These are phyloP conservation scores for Sanguinoderma infundibulare DNA, from an alignment of 1,284 basidiomycete species.

Conservation along the genomic window DNA sequence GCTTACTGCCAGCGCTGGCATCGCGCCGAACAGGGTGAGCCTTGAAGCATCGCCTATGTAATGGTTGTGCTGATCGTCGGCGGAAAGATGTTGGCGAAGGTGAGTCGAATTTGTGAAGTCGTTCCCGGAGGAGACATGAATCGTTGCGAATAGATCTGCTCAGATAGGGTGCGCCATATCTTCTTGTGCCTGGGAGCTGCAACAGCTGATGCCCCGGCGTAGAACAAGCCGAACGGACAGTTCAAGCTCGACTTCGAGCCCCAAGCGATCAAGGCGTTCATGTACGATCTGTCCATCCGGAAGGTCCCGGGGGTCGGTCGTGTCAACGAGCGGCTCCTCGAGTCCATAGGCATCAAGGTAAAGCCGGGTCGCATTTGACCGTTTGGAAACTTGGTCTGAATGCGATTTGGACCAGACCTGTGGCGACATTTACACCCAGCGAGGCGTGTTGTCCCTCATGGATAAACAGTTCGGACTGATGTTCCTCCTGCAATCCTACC, in stretches of 20 bases:
- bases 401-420: slow-evolving; percentile 61
- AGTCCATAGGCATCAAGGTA: slow-evolving; percentile 86
- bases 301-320: slow-evolving; percentile 89
- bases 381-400: not conserved
- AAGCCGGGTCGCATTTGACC: slow-evolving; percentile 2
- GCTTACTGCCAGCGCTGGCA: slow-evolving; percentile 92
- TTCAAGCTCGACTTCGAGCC: slow-evolving; percentile 76
- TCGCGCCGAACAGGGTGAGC: slow-evolving; percentile 82
- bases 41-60: slow-evolving; percentile 18
- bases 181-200: no score
- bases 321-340: slow-evolving; percentile 85
- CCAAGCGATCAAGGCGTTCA: slow-evolving; percentile 73
- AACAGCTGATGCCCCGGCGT: not conserved
- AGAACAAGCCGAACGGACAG: slow-evolving; percentile 96
- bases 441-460: slow-evolving; percentile 77
- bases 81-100: slow-evolving; percentile 37
- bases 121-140: not conserved
- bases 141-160: slow-evolving; percentile 74
- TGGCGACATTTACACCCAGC: slow-evolving; percentile 81
- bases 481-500: slow-evolving; percentile 76
- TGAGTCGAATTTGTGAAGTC: slow-evolving; percentile 4
- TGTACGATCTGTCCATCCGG: slow-evolving; percentile 75
- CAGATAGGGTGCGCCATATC: slow-evolving; percentile 68
- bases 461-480: slow-evolving; percentile 83
- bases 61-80: slow-evolving; percentile 8